Conservation (phyloP, 345 rosid genomes). For the Pugionium dolabratum region DNA sequence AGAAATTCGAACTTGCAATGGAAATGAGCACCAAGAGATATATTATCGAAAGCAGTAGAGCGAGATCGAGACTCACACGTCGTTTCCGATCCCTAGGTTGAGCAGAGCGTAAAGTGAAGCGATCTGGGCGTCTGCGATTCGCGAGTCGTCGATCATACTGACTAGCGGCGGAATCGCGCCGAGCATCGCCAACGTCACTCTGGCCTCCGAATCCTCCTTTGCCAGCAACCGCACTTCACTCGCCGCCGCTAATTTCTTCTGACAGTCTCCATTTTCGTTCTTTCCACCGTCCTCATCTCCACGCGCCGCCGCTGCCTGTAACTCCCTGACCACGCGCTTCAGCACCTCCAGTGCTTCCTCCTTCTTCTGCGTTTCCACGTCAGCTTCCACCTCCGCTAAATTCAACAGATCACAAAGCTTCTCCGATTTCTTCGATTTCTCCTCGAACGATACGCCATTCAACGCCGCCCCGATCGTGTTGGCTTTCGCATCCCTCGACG, state of each 20-base stretch:
- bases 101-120: conserved; percentile 85
- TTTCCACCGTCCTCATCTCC: conserved; percentile 32
- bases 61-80: conserved; percentile 54
- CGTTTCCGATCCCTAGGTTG: conserved; percentile 91
- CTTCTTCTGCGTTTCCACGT: conserved; percentile 63
- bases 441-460: conserved; percentile 33
- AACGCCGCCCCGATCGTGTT: conserved; percentile 39
- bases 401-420: conserved; percentile 80
- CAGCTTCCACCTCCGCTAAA: conserved; percentile 71
- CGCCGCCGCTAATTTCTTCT: conserved; percentile 54
- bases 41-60: not conserved
- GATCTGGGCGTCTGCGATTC: conserved; percentile 53
- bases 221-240: conserved; percentile 61
- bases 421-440: conserved; percentile 56
- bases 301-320: conserved; percentile 49
- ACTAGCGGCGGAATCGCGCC: conserved; percentile 92
- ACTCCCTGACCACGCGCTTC: conserved; percentile 64
- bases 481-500: conserved; percentile 31
- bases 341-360: conserved; percentile 67
- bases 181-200: conserved; percentile 85
- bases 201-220: conserved; percentile 69
- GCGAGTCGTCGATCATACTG: conserved; percentile 69
- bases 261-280: not conserved
- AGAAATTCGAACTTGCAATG: not conserved
- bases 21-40: not conserved